Evolutionary conservation across 2,329 filamentous ascomycete genomes (phyloP), one percentile per base, ranked within the genome.

Genomic region (Mycocentrospora acerina): DNA sequence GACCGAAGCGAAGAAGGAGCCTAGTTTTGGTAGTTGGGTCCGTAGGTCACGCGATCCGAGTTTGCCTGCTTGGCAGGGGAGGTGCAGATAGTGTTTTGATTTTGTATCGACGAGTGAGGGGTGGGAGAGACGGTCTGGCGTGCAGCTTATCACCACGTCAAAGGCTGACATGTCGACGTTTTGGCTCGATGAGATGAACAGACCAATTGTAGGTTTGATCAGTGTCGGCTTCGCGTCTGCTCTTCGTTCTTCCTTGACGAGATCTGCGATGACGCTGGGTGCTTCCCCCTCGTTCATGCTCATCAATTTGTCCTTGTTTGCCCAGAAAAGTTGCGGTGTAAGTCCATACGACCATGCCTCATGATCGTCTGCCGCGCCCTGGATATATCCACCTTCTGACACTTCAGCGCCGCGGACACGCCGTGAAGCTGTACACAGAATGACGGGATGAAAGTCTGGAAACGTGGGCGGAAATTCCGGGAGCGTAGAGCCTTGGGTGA

Each of bases 291-390:
- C 90, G 0, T 77, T 58, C 0, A 83, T 78, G 0, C 65, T 65
- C 14, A 94, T 71, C 9, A 97, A 71, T 5, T 60, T 26, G 0
- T 79, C 71, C 28, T 71, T 72, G 53, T 95, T 74, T 2, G 67
- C 67, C 93, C 93, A 98, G 68, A 95, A 98, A 0, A 91, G 48
- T 0, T 72, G 64, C 0, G 91, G 81, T 1, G 87, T 93, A 12
- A 97, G 77, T 0, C 88, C 89, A 17, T 79, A 72, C 1, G 90
- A 85, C 93, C 93, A 98, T 53, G 88, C 88, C 72, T 98, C 93
- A 10, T 86, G 88, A 64, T 98, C 93, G 66, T 98, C 93, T 2
- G 86, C 93, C 1, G 91, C 91, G 34, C 93, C 93, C 68, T 97
- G 93, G 42, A 98, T 85, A 60, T 98, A 98, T 5, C 83, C 83